Evolutionary conservation across 306 rosid species (phyloP), one percentile per base, ranked within the genome.

Genomic region (Vigna mungo): DNA sequence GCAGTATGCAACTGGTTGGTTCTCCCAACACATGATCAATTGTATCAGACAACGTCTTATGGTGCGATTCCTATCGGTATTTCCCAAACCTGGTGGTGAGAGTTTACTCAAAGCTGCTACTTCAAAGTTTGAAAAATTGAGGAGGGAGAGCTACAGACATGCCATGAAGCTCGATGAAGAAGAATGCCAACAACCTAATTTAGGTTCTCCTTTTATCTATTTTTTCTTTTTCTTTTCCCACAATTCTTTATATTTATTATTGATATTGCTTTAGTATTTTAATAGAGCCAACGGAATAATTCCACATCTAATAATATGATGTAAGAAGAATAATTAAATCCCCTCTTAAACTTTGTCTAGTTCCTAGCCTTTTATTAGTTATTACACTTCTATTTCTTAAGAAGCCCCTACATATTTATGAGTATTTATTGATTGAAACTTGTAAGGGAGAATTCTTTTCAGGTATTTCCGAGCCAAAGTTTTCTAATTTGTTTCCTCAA

Each of bases 1-100:
- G 86, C 86, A 94, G 96, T 87, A 43, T 81, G 95, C 43, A 80
- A 72, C 91, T n/a, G 96, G 98, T 55, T 94, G 98, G 97, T 90
- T 90, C 84, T 83, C 96, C 43, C 63, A 30, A 59, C 79, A 77
- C 54, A 46, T 79, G 80, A 84, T 88, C 71, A 87, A 83, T 82
- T 89, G 89, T 86, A 62, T 90, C 77, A 88, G 91, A 79, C 87
- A 89, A 69, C 86, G 93, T 58, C 75, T 90, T 72, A 87, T 87
- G 91, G 81, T 91, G 80, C 89, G 90, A 85, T 92, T 86, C 74
- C 84, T 94, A 60, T 85, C 91, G 59, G 81, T 89, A 75, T 94
- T 85, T 73, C 96, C 96, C 54, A 84, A 86, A 54, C 74, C 89
- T 54, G 91, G 91, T 48, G 90, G 84, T 1, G 95, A 88, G 70